Conservation (phyloP, 768 basidiomycete species). For the Crepidotus variabilis region DNA sequence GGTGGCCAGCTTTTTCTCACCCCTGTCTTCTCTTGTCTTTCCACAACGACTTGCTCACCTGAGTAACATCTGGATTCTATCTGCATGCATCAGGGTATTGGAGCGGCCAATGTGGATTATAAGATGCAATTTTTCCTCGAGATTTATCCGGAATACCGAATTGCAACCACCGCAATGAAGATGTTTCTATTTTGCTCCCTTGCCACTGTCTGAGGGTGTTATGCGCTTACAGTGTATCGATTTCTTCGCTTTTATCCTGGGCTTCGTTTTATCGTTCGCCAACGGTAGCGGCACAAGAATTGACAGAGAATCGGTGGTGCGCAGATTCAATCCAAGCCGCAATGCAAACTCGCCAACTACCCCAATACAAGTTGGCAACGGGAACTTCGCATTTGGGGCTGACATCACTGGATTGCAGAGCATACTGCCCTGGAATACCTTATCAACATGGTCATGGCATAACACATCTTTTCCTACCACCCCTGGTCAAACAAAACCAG, state of each 20-base stretch:
- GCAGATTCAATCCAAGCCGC: not conserved
- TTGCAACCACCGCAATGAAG: too few species aligned
- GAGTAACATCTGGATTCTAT: too few species aligned
- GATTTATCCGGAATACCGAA: too few species aligned
- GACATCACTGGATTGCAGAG: conserved; percentile 60
- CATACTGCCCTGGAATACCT: conserved; percentile 48
- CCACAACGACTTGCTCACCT: too few species aligned
- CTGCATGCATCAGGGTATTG: too few species aligned
- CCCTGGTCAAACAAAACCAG: conserved; percentile 37
- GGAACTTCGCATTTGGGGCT: conserved; percentile 58
- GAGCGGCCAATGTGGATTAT: too few species aligned
- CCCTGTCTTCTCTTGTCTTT: too few species aligned
- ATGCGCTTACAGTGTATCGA: too few species aligned
- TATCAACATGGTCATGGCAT: conserved; percentile 63
- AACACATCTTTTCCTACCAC: conserved; percentile 49
- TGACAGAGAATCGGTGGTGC: not conserved
- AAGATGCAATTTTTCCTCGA: too few species aligned
- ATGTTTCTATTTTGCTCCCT: too few species aligned
- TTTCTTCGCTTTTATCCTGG: not conserved
- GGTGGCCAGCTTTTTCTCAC: too few species aligned
- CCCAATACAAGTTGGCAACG: conserved; percentile 60
- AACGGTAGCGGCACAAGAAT: not conserved
- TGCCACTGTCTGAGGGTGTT: too few species aligned
- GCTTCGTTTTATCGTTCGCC: not conserved
- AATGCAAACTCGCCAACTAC: conserved; percentile 10